Percentiles rank a stretch among this genome's conserved stretches.
Conservation (phyloP, 495 filamentous ascomycete species). For the Baudoinia panamericana region DNA sequence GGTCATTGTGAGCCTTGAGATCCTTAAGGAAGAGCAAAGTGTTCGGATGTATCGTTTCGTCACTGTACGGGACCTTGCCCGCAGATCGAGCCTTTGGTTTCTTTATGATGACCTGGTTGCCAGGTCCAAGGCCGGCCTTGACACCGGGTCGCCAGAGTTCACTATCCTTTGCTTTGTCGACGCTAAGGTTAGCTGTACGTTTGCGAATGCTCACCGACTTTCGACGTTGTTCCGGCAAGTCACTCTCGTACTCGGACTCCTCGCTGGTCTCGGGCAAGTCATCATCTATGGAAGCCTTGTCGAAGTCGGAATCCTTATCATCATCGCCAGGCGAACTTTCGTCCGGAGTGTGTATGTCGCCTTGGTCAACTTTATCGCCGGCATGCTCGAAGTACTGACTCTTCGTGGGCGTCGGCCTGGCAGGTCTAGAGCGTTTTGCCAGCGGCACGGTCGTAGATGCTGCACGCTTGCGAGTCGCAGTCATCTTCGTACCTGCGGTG, state of each 20-base stretch:
- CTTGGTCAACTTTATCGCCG: constrained; percentile 23
- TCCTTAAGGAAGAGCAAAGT: constrained; percentile 67
- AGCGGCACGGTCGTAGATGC: constrained; percentile 20
- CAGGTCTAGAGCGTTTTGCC: constrained; percentile 37
- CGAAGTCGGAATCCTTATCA: constrained; percentile 27
- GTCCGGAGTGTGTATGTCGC: constrained; percentile 19
- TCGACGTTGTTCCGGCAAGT: constrained; percentile 23
- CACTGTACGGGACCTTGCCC: constrained; percentile 51
- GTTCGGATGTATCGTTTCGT: constrained; percentile 64
- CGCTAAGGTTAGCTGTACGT: constrained; percentile 18
- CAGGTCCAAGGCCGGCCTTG: constrained; percentile 43
- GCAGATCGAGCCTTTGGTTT: constrained; percentile 56
- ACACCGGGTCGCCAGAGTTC: constrained; percentile 48
- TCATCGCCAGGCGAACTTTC: constrained; percentile 31
- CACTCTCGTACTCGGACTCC: constrained; percentile 23
- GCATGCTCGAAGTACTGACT: constrained; percentile 40
- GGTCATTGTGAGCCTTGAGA: constrained; percentile 62
- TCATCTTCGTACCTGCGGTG: constrained; percentile 1
- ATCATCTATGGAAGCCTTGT: constrained; percentile 18
- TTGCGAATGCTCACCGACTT: constrained; percentile 18
- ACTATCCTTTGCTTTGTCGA: constrained; percentile 14
- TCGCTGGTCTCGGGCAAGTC: constrained; percentile 18
- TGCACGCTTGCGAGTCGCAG: constrained; percentile 24
- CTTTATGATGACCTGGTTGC: constrained; percentile 51
- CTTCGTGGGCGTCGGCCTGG: constrained; percentile 41